Evolutionary conservation across 805 yeast genomes (phyloP), one percentile per base, ranked within the genome.

Genomic region (Schizosaccharomyces osmophilus): DNA sequence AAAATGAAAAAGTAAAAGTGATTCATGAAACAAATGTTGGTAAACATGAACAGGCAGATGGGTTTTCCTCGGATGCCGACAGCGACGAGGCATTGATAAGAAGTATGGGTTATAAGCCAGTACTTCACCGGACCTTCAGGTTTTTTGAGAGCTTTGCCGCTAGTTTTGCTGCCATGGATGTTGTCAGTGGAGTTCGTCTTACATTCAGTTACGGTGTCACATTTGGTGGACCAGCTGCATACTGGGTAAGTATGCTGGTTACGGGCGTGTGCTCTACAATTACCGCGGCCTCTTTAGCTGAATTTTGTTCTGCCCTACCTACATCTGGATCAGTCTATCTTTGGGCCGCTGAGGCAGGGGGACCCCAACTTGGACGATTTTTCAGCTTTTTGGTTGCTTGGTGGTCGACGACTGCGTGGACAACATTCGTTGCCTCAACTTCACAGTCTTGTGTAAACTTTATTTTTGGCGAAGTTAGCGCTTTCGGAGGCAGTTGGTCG

Each of bases 391-490:
- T 65, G 17, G 68, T 66, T 15, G 68, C 68, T 4, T 65, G 64
- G 62, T 66, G 68, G 68, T 63, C 68, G 8, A 43, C 65, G 1
- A 63, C 65, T n/a, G 68, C 68, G 2, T 66, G 68, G 68, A 65
- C 66, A 5, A 63, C 64, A 36, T 66, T 66, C 58, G 62, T 66
- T 31, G 65, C 67, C 4, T 58, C 64, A 41, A 60, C 45, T 42
- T 19, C 63, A 48, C 67, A 65, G 60, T 62, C 59, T 22, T 63
- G 64, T 19, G 64, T 65, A 31, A 64, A 65, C 48, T 66, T 59
- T 48, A 32, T 66, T 41, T 60, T 66, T 32, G 62, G 65, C 5
- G 68, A 66, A 61, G 42, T 63, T 57, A 48, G 62, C 11, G 64
- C 64, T 19, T 66, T 66, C 61, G 65, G 63, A 5, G 41, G 61